Evolutionary conservation across 139 green algal genomes (phyloP).

Genomic region (Asterochloris erici): DNA sequence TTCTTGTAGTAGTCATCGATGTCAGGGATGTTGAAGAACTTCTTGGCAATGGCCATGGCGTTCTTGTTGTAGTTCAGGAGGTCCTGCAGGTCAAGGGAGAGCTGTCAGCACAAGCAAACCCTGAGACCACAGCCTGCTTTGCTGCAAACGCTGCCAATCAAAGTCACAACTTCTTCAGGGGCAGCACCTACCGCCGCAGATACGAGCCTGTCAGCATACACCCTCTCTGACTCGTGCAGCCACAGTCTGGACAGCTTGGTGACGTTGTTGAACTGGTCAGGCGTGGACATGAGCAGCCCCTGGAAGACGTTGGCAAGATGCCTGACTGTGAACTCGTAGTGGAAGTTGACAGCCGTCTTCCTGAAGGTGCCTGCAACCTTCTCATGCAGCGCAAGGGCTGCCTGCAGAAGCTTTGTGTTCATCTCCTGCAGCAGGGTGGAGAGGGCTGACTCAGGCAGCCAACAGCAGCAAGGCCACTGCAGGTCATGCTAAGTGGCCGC

Average conservation of each 20-base stretch:
- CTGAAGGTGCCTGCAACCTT: conserved; percentile 78
- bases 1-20: conserved; percentile 88
- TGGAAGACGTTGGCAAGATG: conserved; percentile 90
- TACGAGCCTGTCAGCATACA: conserved; percentile 81
- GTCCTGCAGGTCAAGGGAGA: conserved; percentile 30
- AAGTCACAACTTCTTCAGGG: background rate
- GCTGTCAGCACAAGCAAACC: background rate
- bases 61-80: conserved; percentile 78
- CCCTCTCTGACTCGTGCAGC: conserved; percentile 86
- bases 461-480: too few relatives aligned
- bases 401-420: conserved; percentile 76
- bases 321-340: conserved; percentile 90
- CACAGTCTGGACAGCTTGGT: conserved; percentile 80
- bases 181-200: conserved; percentile 9
- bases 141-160: background rate
- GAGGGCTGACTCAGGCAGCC: too few relatives aligned
- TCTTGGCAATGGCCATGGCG: conserved; percentile 67
- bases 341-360: conserved; percentile 91
- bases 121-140: background rate
- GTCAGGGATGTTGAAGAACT: conserved; percentile 74
- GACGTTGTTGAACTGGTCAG: conserved; percentile 63
- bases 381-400: conserved; percentile 80
- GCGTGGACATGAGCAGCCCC: conserved; percentile 78
- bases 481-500: too few relatives aligned
- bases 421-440: conserved; percentile 46